Evolutionary conservation across 163 green algal species (phyloP), one percentile per base, ranked within the genome.

Genomic region (Scenedesmus sp.): DNA sequence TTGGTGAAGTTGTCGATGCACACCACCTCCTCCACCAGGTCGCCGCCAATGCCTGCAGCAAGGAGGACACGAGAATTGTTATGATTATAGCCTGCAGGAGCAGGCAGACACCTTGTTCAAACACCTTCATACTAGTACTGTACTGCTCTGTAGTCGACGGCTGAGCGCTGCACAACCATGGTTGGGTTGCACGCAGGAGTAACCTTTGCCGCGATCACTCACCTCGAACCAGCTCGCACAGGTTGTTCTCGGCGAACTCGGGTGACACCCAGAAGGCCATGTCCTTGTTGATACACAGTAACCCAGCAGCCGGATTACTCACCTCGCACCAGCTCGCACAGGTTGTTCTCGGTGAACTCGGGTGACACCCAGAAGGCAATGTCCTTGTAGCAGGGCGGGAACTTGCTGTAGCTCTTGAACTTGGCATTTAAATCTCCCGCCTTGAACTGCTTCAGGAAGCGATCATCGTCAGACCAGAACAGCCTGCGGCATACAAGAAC

Each of bases 391-490:
- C 97, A 99, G 10, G 98, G 96, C 2, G 98, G 98, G 94, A 96
- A 99, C 96, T 99, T 99, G 91, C 95, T 98, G 95, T 97, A 99
- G 16, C 97, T 92, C 95, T 99, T 99, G 96, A 99, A 99, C 90
- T 96, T 96, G 54, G 94, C 88, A 55, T 60, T 83, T 20, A 98
- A 66, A 86, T 96, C 79, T 9, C 96, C 95, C 1, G 94, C 92
- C 91, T 97, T 97, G 95, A 99, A 99, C 95, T 99, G 98, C 79
- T 97, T 97, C 15, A 97, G 93, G 95, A 99, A 99, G 77, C 98
- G 96, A 90, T 98, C 87, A 93, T 99, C 98, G 4, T 94, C 91
- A 15, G 96, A 97, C 98, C 97, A 99, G 94, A 99, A 99, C 64
- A 99, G 95, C 34, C 98, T 26, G 26, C 26, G 26, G 26, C 26